A percentile compares a stretch with the other conserved stretches of the same genome.
Conservation (phyloP, 441 rosid genomes). For the Arabidopsis hybrid region DNA sequence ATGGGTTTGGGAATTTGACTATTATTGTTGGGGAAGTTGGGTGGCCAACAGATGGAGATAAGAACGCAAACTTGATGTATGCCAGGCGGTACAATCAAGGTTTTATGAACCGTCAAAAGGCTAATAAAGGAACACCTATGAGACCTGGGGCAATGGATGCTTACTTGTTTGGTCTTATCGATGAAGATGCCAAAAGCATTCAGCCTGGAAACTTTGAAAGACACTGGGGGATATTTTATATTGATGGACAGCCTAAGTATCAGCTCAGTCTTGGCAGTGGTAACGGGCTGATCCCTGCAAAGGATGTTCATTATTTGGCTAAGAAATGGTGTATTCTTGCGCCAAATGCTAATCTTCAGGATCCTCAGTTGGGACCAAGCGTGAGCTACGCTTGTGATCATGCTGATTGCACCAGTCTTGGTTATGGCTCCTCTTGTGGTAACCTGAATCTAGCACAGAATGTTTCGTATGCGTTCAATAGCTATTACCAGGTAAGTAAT, state of each 20-base stretch:
- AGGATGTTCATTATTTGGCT: slow-evolving; percentile 50
- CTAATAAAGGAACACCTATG: slow-evolving; percentile 67
- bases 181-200: slow-evolving; percentile 73
- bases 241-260: slow-evolving; percentile 64
- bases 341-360: slow-evolving; percentile 47
- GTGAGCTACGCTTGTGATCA: slow-evolving; percentile 58
- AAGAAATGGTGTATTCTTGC: slow-evolving; percentile 62
- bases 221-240: slow-evolving; percentile 65
- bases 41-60: slow-evolving; percentile 73
- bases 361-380: slow-evolving; percentile 51
- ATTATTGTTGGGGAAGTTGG: slow-evolving; percentile 66
- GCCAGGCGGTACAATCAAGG: slow-evolving; percentile 64
- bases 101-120: slow-evolving; percentile 50
- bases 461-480: slow-evolving; percentile 72
- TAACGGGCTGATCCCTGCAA: slow-evolving; percentile 51
- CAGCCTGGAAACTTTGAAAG: slow-evolving; percentile 70
- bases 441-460: slow-evolving; percentile 54
- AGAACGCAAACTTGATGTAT: slow-evolving; percentile 50
- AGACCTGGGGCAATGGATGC: slow-evolving; percentile 58
- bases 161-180: slow-evolving; percentile 65
- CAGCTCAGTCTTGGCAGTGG: slow-evolving; percentile 45
- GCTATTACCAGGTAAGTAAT: slow-evolving; percentile 65
- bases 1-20: slow-evolving; percentile 54
- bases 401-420: slow-evolving; percentile 64
- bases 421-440: slow-evolving; percentile 64